Percentiles rank a stretch among this genome's conserved stretches.
Conservation (phyloP, 2,329 filamentous ascomycete species). For the Fusarium abutilonis region DNA sequence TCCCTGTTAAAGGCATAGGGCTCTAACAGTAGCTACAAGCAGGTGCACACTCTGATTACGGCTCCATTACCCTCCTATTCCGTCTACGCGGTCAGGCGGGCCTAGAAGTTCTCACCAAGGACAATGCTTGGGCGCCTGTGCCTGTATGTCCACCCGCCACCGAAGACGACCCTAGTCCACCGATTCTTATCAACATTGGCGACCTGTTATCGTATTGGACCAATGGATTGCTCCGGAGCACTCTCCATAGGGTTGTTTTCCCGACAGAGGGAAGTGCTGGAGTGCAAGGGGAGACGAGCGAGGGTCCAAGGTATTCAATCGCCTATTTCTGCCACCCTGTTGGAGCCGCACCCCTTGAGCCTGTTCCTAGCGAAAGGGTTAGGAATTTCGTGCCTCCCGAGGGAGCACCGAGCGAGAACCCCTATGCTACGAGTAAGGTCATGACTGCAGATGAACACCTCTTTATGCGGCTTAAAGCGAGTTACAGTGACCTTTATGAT, state of each 20-base stretch:
- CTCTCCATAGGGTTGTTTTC: conserved; percentile 89
- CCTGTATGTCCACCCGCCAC: conserved; percentile 72
- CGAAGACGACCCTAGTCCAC: conserved; percentile 68
- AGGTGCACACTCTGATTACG: conserved; percentile 92
- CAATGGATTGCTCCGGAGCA: conserved; percentile 84
- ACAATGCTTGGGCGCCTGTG: conserved; percentile 68
- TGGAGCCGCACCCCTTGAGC: conserved; percentile 60
- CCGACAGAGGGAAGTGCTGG: conserved; percentile 43
- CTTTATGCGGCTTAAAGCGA: conserved; percentile 67
- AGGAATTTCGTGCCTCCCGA: conserved; percentile 51
- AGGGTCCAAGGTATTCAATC: conserved; percentile 69
- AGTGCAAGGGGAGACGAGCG: conserved; percentile 57
- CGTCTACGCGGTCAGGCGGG: conserved; percentile 86
- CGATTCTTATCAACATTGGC: conserved; percentile 82
- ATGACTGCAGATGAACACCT: conserved; percentile 73
- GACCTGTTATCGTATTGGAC: conserved; percentile 86
- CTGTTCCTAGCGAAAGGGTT: conserved; percentile 70
- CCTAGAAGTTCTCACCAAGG: conserved; percentile 77
- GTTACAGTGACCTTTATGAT: conserved; percentile 66
- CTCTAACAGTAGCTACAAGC: too few species aligned
- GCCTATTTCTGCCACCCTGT: conserved; percentile 75
- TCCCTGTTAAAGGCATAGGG: too few species aligned
- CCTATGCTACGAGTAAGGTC: conserved; percentile 63
- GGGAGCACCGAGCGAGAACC: conserved; percentile 52
- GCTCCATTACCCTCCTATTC: conserved; percentile 79